Base-by-base conservation (phyloP, 208 protist species). In the Trypanosoma lewisi region DNA sequence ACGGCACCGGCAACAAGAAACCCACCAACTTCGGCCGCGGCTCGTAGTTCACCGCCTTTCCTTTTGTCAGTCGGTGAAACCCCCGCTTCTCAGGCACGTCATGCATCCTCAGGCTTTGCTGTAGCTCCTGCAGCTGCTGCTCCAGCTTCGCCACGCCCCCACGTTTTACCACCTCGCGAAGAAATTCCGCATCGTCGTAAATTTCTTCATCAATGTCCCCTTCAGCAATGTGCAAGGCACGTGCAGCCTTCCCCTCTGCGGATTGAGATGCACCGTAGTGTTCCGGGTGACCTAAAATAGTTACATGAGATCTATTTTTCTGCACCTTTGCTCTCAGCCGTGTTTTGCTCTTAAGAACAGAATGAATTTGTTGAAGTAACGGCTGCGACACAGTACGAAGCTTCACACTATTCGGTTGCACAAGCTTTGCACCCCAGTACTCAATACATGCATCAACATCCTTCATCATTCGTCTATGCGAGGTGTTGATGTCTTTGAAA, bases 1-100 rank as follows among this genome's bases (percentile, higher is more conserved):
- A 78, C 1, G 78, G 58, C 53, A 88, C 71, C 0, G 85, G 70
- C 51, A 91, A 62, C 33, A 89, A 72, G 50, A 95, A 95, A 19
- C 85, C 85, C 17, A 95, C 85, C 8, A 95, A 53, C 78, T 92
- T 92, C 28, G 83, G 85, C 19, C 82, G 67, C 37, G 85, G 82
- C 60, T 90, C 85, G 56, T 92, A 95, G 63, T 82, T 80, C 3
- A 95, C 73, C 11, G 78, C 56, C 52, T 86, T 85, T 14, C 89
- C 89, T 71, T 95, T 95, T 23, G 89, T 95, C 27, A 89, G 51
- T 14, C 82, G 34, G 48, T 95, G 85, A 50, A 93, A 93, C 0
- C 85, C 85, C 49, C 84, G 83, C 45, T 80, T 85, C 12, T 71
- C 51, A 5, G 69, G 67, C 27, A 73, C 77, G 44, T 48, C 70